phyloP scores from a whole-genome alignment of 106 monocot species.

The Dioscorea dumetorum region DNA sequence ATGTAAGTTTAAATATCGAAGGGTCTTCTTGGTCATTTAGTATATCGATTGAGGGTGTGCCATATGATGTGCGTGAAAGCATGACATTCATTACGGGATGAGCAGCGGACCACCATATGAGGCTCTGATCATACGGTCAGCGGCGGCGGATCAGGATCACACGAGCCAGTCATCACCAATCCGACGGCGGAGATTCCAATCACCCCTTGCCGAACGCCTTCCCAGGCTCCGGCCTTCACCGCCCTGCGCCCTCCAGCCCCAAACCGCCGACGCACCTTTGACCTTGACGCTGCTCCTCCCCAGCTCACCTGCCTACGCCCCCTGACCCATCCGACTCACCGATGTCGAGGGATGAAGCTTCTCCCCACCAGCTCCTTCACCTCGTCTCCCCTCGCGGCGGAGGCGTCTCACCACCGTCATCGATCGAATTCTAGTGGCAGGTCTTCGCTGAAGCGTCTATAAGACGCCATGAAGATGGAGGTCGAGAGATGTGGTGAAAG shows the following conservation, averaged over 20 bases:
- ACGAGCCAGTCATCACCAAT: background rate
- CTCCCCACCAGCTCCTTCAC: conserved; percentile 3
- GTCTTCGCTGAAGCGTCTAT: background rate
- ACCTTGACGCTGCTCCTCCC: conserved; percentile 3
- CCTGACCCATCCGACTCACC: background rate
- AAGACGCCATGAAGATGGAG: conserved; percentile 19
- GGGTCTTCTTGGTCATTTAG: background rate
- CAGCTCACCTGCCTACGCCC: conserved; percentile 3
- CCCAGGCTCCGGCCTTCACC: conserved; percentile 10
- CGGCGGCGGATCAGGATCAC: background rate
- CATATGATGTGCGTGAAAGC: too few relatives aligned
- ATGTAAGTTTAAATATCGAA: background rate
- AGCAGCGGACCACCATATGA: background rate
- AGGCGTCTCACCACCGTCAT: background rate
- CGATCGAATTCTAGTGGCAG: background rate
- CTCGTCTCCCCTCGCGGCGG: background rate
- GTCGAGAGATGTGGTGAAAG: conserved; percentile 35
- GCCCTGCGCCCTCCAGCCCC: background rate
- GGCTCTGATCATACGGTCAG: background rate
- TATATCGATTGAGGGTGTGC: too few relatives aligned
- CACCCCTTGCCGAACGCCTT: conserved; percentile 5
- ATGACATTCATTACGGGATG: background rate
- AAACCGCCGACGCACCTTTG: background rate
- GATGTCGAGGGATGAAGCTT: conserved; percentile 1
- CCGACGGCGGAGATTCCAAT: background rate